Percentiles rank a stretch among this genome's conserved stretches.
phyloP scores from a whole-genome alignment of 2,329 filamentous ascomycete genomes.

The Amesomyces nigricolor region DNA sequence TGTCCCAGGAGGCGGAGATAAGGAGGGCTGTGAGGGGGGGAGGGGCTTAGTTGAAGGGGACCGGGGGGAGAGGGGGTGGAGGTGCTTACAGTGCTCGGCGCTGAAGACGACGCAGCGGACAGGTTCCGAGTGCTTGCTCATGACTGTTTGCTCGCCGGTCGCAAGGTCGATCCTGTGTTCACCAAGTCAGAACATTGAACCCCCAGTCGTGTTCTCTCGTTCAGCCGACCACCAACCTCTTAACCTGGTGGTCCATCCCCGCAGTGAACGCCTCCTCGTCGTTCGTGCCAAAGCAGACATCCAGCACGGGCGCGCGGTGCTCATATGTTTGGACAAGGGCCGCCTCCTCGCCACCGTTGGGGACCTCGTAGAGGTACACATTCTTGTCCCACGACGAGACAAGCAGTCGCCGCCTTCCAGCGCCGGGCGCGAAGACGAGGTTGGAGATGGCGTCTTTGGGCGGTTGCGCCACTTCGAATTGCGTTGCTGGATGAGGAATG shows the following conservation, averaged over 20 bases:
- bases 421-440: constrained; percentile 74
- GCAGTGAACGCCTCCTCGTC: constrained; percentile 81
- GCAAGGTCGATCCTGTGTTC: constrained; percentile 56
- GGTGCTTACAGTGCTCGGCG: constrained; percentile 55
- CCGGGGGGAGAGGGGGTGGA: not conserved
- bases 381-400: constrained; percentile 93
- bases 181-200: not conserved
- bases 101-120: constrained; percentile 84
- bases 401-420: constrained; percentile 69
- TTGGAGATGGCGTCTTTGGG: constrained; percentile 84
- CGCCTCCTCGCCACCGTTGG: constrained; percentile 52
- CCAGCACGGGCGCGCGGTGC: constrained; percentile 78
- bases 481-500: constrained; percentile 45
- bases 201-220: not conserved
- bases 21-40: constrained; percentile 52
- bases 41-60: not conserved
- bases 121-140: constrained; percentile 73
- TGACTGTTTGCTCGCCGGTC: constrained; percentile 63
- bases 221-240: constrained; percentile 48
- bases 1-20: constrained; percentile 90
- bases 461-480: constrained; percentile 77
- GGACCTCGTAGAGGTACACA: constrained; percentile 81
- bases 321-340: constrained; percentile 68
- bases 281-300: constrained; percentile 82
- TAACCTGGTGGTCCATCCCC: constrained; percentile 82